Conservation (phyloP, 1,284 basidiomycete genomes). For the Cystobasidium sp. region DNA sequence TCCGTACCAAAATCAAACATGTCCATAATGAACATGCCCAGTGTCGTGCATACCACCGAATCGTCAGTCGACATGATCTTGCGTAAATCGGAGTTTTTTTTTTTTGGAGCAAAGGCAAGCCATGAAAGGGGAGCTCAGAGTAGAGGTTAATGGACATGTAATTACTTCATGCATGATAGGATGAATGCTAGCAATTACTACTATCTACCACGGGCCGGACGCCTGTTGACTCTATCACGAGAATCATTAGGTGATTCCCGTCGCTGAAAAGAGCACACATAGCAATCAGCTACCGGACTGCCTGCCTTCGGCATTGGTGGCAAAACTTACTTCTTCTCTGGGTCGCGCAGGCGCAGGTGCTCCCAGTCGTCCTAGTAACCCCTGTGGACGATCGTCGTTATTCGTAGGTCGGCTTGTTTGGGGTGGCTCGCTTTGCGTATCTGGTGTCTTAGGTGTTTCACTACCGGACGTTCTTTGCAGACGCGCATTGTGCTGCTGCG, state of each 20-base stretch:
- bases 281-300: background rate
- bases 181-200: background rate
- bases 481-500: constrained; percentile 40
- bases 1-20: constrained; percentile 69
- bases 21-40: constrained; percentile 89
- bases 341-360: constrained; percentile 1
- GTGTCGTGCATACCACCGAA: constrained; percentile 43
- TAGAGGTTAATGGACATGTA: background rate
- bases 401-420: background rate
- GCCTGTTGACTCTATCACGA: constrained; percentile 16
- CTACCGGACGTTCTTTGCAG: constrained; percentile 12
- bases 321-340: constrained; percentile 10
- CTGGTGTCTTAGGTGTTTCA: constrained; percentile 5
- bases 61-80: background rate
- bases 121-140: no score
- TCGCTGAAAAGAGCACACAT: background rate
- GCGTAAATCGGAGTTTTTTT: background rate
- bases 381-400: background rate
- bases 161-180: background rate
- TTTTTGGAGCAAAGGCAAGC: constrained; percentile 11
- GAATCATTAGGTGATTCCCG: background rate
- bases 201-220: constrained; percentile 10
- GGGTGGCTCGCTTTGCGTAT: background rate
- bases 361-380: constrained; percentile 15
- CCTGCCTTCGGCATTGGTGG: no score